A percentile compares a stretch with the other conserved stretches of the same genome.
Evolutionary conservation across 2,329 filamentous ascomycete species (phyloP).

Genomic region (Thielaviopsis euricoi): DNA sequence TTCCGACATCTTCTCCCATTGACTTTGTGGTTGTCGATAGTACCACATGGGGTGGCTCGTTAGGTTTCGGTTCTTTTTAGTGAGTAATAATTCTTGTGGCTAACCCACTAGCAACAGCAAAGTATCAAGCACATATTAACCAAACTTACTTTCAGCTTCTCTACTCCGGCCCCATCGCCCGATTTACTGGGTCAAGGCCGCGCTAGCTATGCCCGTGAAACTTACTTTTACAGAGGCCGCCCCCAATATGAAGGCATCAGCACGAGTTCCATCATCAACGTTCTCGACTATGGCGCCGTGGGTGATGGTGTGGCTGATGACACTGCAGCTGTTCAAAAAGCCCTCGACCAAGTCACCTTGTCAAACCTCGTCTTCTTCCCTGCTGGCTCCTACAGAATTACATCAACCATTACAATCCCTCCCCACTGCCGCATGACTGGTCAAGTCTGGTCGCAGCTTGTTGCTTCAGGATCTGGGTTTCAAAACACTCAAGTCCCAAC

Average conservation of each 20-base stretch:
- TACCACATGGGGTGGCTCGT: background rate
- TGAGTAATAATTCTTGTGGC: background rate
- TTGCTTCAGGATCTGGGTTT: background rate
- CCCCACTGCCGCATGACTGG: background rate
- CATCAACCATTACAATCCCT: background rate
- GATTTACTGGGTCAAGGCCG: background rate
- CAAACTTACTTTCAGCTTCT: background rate
- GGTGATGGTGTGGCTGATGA: background rate
- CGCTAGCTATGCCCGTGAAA: background rate
- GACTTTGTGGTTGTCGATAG: background rate
- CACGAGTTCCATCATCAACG: background rate
- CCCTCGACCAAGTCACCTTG: background rate
- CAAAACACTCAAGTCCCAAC: conserved; percentile 30
- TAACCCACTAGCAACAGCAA: background rate
- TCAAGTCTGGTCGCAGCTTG: background rate
- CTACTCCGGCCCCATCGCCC: too few relatives aligned
- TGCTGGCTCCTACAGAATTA: background rate
- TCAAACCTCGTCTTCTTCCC: background rate
- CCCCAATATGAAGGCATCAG: background rate
- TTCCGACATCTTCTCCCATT: background rate
- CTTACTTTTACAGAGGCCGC: background rate
- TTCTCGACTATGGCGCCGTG: background rate
- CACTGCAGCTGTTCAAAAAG: background rate
- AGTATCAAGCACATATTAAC: background rate
- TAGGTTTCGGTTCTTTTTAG: background rate